Evolutionary conservation across 805 yeast species (phyloP).

Genomic region (Candida xiaguanensis): DNA sequence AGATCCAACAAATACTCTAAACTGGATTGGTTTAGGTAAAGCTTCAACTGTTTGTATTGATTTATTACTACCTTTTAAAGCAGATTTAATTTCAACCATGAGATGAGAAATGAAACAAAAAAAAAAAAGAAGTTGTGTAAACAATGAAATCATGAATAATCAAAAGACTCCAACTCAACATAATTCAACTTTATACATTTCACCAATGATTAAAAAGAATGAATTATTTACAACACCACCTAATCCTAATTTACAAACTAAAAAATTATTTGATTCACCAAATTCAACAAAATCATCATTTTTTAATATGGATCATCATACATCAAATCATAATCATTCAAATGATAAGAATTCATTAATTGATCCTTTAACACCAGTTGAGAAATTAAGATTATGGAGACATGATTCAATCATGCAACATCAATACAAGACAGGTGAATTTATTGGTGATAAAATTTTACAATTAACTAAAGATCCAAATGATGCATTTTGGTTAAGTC

Average conservation of each 20-base stretch:
- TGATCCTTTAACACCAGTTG: constrained; percentile 71
- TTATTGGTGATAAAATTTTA: constrained; percentile 85
- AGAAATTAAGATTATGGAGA: constrained; percentile 83
- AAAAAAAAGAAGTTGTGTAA: not conserved
- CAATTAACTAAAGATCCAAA: constrained; percentile 81
- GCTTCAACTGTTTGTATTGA: not conserved
- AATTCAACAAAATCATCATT: constrained; percentile 31
- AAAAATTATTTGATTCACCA: constrained; percentile 40
- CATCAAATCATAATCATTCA: constrained; percentile 3
- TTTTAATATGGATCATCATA: constrained; percentile 26
- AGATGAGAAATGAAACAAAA: constrained; percentile 1
- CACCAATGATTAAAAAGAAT: constrained; percentile 54
- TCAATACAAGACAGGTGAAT: constrained; percentile 84
- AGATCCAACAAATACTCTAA: constrained; percentile 89
- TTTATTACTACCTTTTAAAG: constrained; percentile 8
- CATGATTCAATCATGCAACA: constrained; percentile 92
- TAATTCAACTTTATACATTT: constrained; percentile 69
- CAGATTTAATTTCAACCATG: constrained; percentile 7
- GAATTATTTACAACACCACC: constrained; percentile 47
- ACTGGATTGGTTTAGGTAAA: constrained; percentile 27
- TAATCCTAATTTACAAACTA: constrained; percentile 27
- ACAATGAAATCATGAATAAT: constrained; percentile 16
- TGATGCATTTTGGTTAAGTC: constrained; percentile 96
- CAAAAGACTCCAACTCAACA: constrained; percentile 51
- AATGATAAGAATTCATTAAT: constrained; percentile 4